Conservation (phyloP, 192 early-diverging fungal species). For the Dissophora globulifera region DNA sequence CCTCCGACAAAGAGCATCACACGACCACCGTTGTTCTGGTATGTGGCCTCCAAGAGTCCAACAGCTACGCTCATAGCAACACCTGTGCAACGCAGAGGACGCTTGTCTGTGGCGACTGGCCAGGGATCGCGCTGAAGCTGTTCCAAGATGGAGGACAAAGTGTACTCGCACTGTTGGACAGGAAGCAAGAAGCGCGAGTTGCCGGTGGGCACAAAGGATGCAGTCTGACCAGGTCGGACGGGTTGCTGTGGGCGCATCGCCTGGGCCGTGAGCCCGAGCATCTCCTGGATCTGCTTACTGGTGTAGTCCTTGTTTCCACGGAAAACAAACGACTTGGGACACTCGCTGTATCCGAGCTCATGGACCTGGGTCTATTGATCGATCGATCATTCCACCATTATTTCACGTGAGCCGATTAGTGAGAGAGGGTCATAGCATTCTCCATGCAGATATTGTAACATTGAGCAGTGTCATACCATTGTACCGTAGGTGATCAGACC, state of each 20-base stretch:
- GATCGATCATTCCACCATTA: no score
- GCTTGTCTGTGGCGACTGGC: slow-evolving; percentile 93
- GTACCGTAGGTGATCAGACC: slow-evolving; percentile 98
- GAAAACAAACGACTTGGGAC: slow-evolving; percentile 98
- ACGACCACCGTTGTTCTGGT: slow-evolving; percentile 91
- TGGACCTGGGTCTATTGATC: slow-evolving; percentile 96
- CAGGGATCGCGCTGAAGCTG: slow-evolving; percentile 98
- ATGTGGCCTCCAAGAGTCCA: slow-evolving; percentile 93
- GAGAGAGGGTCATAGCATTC: no score
- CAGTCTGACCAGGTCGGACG: slow-evolving; percentile 58
- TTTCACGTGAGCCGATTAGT: no score
- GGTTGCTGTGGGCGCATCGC: slow-evolving; percentile 58
- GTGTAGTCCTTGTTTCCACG: slow-evolving; percentile 97
- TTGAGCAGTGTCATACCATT: slow-evolving; percentile 73
- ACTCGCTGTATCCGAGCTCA: slow-evolving; percentile 95
- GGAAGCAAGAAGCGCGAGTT: slow-evolving; percentile 85
- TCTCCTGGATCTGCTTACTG: slow-evolving; percentile 95
- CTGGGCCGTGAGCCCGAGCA: slow-evolving; percentile 84
- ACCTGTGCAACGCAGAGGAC: slow-evolving; percentile 94
- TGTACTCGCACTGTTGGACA: slow-evolving; percentile 96
- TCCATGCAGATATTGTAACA: neutral
- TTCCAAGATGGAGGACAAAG: slow-evolving; percentile 93
- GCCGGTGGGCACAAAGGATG: slow-evolving; percentile 18
- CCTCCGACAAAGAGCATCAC: slow-evolving; percentile 97
- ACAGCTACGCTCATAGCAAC: slow-evolving; percentile 94